These are phyloP conservation scores for Artemisia annua DNA, from an alignment of 129 eudicot species.

Conservation along the genomic window DNA sequence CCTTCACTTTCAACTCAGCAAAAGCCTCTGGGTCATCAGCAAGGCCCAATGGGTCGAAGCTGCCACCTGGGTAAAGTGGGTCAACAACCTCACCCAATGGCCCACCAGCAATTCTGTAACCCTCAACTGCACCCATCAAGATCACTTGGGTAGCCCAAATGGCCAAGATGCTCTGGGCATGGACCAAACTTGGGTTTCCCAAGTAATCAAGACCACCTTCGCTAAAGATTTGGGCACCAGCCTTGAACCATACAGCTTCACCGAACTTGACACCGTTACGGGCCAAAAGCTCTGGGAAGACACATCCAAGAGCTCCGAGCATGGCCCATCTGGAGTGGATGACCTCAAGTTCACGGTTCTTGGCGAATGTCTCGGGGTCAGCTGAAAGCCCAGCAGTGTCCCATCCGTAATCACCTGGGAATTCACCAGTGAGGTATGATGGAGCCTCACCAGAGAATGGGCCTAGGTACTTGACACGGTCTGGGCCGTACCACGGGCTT, in stretches of 20 bases:
- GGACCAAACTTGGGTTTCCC: slow-evolving; percentile 74
- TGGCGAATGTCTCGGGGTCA: slow-evolving; percentile 75
- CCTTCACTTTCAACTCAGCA: slow-evolving; percentile 71
- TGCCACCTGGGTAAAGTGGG: slow-evolving; percentile 72
- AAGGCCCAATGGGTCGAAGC: slow-evolving; percentile 72
- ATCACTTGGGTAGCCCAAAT: slow-evolving; percentile 72
- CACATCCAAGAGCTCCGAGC: slow-evolving; percentile 68
- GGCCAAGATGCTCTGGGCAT: slow-evolving; percentile 75
- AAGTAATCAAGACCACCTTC: slow-evolving; percentile 72
- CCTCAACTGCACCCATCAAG: slow-evolving; percentile 75
- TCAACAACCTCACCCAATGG: slow-evolving; percentile 70
- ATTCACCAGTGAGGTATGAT: slow-evolving; percentile 72
- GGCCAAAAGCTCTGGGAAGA: slow-evolving; percentile 75
- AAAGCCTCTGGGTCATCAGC: slow-evolving; percentile 76
- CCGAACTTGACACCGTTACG: slow-evolving; percentile 77
- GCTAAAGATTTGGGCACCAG: slow-evolving; percentile 77
- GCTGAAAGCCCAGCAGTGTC: slow-evolving; percentile 79
- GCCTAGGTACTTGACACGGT: slow-evolving; percentile 74
- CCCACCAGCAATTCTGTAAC: slow-evolving; percentile 70
- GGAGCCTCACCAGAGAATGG: slow-evolving; percentile 83
- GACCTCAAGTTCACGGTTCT: slow-evolving; percentile 74
- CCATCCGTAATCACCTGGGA: slow-evolving; percentile 83
- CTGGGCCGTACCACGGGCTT: slow-evolving; percentile 73
- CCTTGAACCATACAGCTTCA: slow-evolving; percentile 80
- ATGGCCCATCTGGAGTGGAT: slow-evolving; percentile 48